phyloP scores from a whole-genome alignment of 371 early-diverging fungal species.

The Lichtheimia ornata region DNA sequence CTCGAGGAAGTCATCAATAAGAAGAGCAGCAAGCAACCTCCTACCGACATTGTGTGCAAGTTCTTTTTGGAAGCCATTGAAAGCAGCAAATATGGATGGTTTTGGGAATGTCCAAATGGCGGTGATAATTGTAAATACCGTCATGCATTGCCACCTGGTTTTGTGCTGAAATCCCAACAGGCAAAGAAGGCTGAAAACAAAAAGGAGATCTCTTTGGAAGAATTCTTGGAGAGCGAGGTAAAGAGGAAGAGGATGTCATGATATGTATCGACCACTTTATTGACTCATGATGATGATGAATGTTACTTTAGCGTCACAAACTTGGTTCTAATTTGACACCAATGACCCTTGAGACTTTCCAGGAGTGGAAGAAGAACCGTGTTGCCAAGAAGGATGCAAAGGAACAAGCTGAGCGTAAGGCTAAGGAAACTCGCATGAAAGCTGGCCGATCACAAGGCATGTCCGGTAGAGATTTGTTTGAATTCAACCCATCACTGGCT shows the following conservation, averaged over 20 bases:
- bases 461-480: constrained; percentile 98
- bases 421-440: constrained; percentile 89
- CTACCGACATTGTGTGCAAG: constrained; percentile 99
- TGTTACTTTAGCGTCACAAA: constrained; percentile 79
- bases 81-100: constrained; percentile 95
- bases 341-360: constrained; percentile 94
- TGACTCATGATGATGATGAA: not conserved
- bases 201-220: constrained; percentile 90
- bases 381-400: constrained; percentile 74
- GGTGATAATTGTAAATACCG: constrained; percentile 90
- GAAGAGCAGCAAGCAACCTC: constrained; percentile 86
- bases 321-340: constrained; percentile 94
- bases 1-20: constrained; percentile 86
- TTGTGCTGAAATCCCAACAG: constrained; percentile 87
- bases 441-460: constrained; percentile 91
- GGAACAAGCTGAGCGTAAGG: constrained; percentile 64
- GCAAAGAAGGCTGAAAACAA: constrained; percentile 77
- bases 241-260: not conserved
- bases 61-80: constrained; percentile 99
- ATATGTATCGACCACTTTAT: not conserved
- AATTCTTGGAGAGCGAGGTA: constrained; percentile 95
- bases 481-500: constrained; percentile 93
- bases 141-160: constrained; percentile 98
- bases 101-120: constrained; percentile 98
- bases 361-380: constrained; percentile 94